phyloP scores from a whole-genome alignment of 2,329 filamentous ascomycete species.

The Penicillium sp. region DNA sequence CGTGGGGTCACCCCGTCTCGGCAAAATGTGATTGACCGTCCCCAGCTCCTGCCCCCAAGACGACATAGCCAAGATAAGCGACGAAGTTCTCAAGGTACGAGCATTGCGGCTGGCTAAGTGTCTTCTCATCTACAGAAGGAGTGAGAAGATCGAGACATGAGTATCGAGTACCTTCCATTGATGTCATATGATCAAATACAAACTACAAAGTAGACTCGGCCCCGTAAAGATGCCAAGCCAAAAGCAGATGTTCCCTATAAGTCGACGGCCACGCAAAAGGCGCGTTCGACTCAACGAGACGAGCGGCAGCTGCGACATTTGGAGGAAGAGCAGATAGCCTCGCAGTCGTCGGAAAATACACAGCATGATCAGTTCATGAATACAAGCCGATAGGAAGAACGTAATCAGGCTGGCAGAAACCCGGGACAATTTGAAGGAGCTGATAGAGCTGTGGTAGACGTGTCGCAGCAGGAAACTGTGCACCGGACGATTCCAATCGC shows the following conservation, averaged over 20 bases:
- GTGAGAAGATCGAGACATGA: neutral
- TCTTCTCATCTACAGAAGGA: no score
- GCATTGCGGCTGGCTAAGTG: no score
- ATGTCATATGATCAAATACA: slow-evolving; percentile 39
- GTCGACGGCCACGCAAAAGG: slow-evolving; percentile 59
- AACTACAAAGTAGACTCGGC: slow-evolving; percentile 60
- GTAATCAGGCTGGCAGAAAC: slow-evolving; percentile 72
- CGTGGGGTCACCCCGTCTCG: neutral
- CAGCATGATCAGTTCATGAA: slow-evolving; percentile 77
- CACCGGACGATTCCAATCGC: slow-evolving; percentile 79
- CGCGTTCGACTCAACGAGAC: slow-evolving; percentile 65
- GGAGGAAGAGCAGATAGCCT: slow-evolving; percentile 48
- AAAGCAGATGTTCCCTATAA: slow-evolving; percentile 71
- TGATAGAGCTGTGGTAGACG: slow-evolving; percentile 76
- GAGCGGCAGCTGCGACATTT: slow-evolving; percentile 72
- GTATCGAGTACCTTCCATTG: neutral
- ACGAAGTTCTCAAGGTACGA: no score
- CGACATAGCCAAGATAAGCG: no score
- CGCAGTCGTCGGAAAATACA: slow-evolving; percentile 60
- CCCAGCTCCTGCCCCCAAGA: no score
- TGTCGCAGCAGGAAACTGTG: slow-evolving; percentile 75
- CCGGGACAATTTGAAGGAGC: slow-evolving; percentile 67
- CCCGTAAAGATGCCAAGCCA: slow-evolving; percentile 78
- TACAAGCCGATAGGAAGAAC: slow-evolving; percentile 67
- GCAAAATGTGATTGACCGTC: neutral